Evolutionary conservation across 2,329 filamentous ascomycete genomes (phyloP), one percentile per base, ranked within the genome.

Genomic region (Talaromyces islandicus): DNA sequence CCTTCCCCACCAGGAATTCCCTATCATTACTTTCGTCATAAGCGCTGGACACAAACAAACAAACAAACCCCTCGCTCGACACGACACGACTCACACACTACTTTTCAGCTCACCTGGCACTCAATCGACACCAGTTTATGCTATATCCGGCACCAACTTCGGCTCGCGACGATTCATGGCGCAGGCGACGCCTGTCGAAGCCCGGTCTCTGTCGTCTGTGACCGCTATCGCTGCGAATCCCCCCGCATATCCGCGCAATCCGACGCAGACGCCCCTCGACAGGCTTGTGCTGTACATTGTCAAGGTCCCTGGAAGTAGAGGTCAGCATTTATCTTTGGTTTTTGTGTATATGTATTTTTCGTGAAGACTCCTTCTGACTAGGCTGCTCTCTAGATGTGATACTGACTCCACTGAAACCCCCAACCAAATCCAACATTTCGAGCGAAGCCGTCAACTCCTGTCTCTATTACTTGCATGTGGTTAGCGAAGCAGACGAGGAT

Each of bases 251-350:
- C 91, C 91, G 55, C 84, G 88, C 68, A 90, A 90, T 70, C 89
- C 90, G 5, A 85, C 86, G 3, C 86, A 88, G 66, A 78, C 83
- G 67, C 84, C 80, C 64, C 84, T 88, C 64, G 85, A 91, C 55
- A 86, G 91, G 4, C 75, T 97, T 56, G 86, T 88, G 2, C 83
- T 99, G 46, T 99, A 99, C 76, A 95, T 99, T 65, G 91, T 93
- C 38, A 83, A 93, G 65, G 93, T 99, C 0, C 94, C 94, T 1
- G 93, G 93, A 24, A 96, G 90, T 64, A 86, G 87, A 87, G 91
- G 91, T 92, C 41, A 55, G 48, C 17, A n/a, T 55, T 57, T 53
- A 27, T 65, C 46, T 43, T 58, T 65, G 56, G 21, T 25, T 38
- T 54, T 35, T 46, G 19, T 58, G 41, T 27, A n/a, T 56, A 11